These are phyloP conservation scores for Musa itinerans DNA, from an alignment of 176 grass and related monocot genomes.

Conservation along the genomic window DNA sequence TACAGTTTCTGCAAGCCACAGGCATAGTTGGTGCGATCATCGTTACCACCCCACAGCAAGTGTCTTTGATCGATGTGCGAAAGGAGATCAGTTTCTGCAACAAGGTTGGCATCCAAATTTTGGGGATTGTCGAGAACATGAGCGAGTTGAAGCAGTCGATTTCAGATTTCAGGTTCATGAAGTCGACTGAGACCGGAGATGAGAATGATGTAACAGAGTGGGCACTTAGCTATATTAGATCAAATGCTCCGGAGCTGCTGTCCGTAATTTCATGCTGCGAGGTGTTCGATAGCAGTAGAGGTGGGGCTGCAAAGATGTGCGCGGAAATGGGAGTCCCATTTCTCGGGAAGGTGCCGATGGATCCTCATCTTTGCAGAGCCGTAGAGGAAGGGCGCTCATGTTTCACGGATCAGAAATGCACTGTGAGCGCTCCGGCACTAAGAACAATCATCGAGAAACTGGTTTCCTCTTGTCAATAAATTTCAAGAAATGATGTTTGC, in stretches of 20 bases:
- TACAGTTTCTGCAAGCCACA: constrained; percentile 76
- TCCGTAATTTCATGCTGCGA: constrained; percentile 51
- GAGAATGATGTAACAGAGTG: constrained; percentile 46
- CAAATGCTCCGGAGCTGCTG: constrained; percentile 64
- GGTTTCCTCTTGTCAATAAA: constrained; percentile 18
- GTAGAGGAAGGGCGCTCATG: constrained; percentile 88
- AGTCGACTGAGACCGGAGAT: constrained; percentile 24
- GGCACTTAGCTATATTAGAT: constrained; percentile 40
- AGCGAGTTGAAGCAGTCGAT: constrained; percentile 55
- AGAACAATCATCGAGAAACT: constrained; percentile 72
- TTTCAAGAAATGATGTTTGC: neutral
- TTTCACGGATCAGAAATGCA: constrained; percentile 67
- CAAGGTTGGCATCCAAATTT: constrained; percentile 53
- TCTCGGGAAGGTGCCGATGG: constrained; percentile 88
- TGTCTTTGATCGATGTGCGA: constrained; percentile 55
- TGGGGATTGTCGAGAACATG: constrained; percentile 71
- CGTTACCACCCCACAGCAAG: constrained; percentile 80
- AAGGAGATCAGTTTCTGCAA: constrained; percentile 74
- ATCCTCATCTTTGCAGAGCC: constrained; percentile 75
- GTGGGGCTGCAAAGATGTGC: constrained; percentile 80
- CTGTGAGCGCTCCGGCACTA: constrained; percentile 56
- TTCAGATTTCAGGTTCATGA: constrained; percentile 49
- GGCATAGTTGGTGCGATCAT: constrained; percentile 72
- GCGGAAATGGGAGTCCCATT: constrained; percentile 71
- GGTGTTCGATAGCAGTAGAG: constrained; percentile 71